These are phyloP conservation scores for Yarrowia sp. DNA, from an alignment of 805 yeast species.

Conservation along the genomic window DNA sequence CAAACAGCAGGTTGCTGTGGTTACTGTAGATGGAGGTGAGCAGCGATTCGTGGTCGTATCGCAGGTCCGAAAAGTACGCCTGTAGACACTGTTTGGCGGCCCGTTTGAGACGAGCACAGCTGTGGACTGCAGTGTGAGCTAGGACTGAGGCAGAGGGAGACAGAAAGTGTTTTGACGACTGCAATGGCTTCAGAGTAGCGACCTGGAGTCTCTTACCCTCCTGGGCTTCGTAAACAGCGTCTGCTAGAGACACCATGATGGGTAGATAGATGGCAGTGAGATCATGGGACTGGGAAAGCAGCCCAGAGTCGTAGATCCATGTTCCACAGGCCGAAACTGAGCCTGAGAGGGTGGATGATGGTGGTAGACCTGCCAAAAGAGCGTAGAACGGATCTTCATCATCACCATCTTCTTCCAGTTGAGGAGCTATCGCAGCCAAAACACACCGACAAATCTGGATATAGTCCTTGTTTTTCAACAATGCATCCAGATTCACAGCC, in stretches of 20 bases:
- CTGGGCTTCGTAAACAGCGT: constrained; percentile 6
- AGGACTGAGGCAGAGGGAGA: not conserved
- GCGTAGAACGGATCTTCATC: not conserved
- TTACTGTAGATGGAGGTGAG: constrained; percentile 4
- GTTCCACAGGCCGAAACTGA: constrained; percentile 9
- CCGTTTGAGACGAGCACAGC: not conserved
- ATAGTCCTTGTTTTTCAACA: not conserved
- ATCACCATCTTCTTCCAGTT: not conserved
- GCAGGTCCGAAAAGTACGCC: constrained; percentile 7
- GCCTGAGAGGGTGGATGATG: not conserved
- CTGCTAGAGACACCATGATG: constrained; percentile 3
- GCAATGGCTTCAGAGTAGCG: constrained; percentile 6
- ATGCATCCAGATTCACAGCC: constrained; percentile 15
- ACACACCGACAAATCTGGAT: constrained; percentile 10
- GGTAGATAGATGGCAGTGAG: constrained; percentile 7
- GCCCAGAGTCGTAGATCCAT: constrained; percentile 15
- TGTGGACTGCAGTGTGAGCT: not conserved
- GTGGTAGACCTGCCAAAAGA: not conserved
- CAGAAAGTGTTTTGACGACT: not conserved
- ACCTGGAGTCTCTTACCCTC: constrained; percentile 6
- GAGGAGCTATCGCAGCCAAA: not conserved
- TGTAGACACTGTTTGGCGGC: constrained; percentile 33
- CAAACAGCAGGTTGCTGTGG: constrained; percentile 24
- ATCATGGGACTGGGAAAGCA: constrained; percentile 1
- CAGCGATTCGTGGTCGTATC: constrained; percentile 15